phyloP scores from a whole-genome alignment of 345 rosid species.

The Lenwebbia sp. region DNA sequence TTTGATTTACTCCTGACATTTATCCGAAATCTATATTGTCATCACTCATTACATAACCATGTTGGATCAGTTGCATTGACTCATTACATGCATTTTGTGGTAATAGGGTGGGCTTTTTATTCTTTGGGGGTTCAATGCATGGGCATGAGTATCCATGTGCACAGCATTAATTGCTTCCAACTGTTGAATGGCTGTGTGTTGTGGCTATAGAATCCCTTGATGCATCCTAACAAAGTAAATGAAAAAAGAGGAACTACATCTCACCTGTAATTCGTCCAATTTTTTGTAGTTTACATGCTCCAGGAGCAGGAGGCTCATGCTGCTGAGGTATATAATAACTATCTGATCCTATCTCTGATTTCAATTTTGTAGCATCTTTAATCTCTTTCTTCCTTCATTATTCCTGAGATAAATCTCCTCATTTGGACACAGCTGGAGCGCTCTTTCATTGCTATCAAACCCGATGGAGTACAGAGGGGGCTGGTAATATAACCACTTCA shows the following conservation, averaged over 20 bases:
- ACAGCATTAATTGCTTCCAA: not conserved
- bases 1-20: not conserved
- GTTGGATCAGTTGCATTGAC: not conserved
- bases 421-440: constrained; percentile 54
- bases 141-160: not conserved
- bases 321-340: constrained; percentile 50
- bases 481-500: constrained; percentile 44
- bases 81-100: not conserved
- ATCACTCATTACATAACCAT: not conserved
- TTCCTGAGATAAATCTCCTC: not conserved
- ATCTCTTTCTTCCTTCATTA: not conserved
- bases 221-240: not conserved
- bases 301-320: constrained; percentile 90
- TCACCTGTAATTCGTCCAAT: not conserved
- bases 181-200: not conserved
- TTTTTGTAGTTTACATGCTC: constrained; percentile 55
- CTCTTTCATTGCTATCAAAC: constrained; percentile 97
- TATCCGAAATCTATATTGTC: not conserved
- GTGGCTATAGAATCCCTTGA: not conserved
- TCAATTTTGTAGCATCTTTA: not conserved
- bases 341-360: not conserved
- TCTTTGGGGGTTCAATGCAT: not conserved
- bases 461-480: constrained; percentile 96
- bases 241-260: not conserved
- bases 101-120: not conserved